Evolutionary conservation across 148 eudicot species (phyloP).

Genomic region (Vaccinium corymbosum): DNA sequence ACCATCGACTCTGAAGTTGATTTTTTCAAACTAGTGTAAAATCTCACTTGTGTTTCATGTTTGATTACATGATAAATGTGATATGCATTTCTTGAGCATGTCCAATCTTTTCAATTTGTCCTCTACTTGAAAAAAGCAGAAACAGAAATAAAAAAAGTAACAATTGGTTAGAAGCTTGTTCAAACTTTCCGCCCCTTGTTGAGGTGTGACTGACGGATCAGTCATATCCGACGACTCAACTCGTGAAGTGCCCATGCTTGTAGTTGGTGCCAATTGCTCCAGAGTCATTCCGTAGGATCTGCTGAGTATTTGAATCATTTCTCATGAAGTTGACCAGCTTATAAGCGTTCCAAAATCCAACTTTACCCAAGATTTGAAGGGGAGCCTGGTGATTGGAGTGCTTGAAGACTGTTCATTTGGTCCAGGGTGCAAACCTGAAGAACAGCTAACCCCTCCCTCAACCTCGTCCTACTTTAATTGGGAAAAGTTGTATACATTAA

Average conservation of each 20-base stretch:
- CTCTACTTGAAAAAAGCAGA: neutral
- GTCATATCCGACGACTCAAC: neutral
- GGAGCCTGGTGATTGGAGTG: neutral
- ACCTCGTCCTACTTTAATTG: slow-evolving; percentile 65
- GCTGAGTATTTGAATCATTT: neutral
- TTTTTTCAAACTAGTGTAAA: neutral
- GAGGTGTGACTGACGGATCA: neutral
- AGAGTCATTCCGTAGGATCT: neutral
- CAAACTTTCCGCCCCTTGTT: neutral
- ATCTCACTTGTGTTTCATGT: neutral
- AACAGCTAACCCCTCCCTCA: neutral
- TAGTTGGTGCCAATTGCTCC: neutral
- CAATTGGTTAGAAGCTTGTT: neutral
- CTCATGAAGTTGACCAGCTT: neutral
- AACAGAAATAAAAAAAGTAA: neutral
- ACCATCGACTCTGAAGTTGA: too few species aligned
- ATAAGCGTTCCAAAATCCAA: neutral
- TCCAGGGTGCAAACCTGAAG: neutral
- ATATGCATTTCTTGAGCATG: neutral
- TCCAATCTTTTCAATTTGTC: neutral
- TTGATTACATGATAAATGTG: neutral
- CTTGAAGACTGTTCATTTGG: neutral
- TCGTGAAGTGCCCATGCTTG: too few species aligned
- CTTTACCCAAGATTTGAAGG: neutral
- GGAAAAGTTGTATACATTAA: slow-evolving; percentile 59